Evolutionary conservation across 1,284 basidiomycete genomes (phyloP), one percentile per base, ranked within the genome.

Genomic region (Ceratobasidium theobromae): DNA sequence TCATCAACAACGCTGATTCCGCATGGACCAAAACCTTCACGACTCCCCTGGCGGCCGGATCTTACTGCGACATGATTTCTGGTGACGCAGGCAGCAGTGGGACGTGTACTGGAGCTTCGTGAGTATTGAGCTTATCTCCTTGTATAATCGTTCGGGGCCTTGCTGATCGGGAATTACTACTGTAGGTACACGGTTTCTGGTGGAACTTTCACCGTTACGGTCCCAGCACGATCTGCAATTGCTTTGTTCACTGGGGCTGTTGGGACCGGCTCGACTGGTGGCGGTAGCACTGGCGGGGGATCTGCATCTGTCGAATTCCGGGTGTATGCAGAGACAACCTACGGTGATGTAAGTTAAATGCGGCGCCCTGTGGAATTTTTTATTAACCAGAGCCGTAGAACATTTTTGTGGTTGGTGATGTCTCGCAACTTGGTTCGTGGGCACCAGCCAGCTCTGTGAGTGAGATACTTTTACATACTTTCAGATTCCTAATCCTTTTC

Each of bases 1-100:
- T 81, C 0, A 88, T 88, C 72, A 88, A 88, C 73, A 86, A 86
- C 68, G 80, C 73, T 1, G 82, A 84, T 69, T 77, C 78, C 1
- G 69, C 75, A 0, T 89, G 87, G 86, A 79, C 71, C 2, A 57
- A 78, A 0, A 82, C 80, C 0, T 67, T 72, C 54, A 48, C 54
- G 6, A 71, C 70, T 2, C 28, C 38, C 30, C 48, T 72, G 5
- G 64, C 70, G 3, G 64, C 67, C 27, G 71, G 71, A 8, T 49
- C 49, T 0, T 72, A 72, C 49, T 72, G 71, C 64, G 70, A 72
- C 28, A 53, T 72, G 16, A 45, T 68, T 32, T 27, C 45, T 25
- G 68, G 70, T 3, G 18, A 5, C 3, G n/a, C 46, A 6, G 53
- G 73, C 14, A 28, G 48, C 23, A 41, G 25, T 4, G 43, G 28